Percentiles rank a stretch among this genome's conserved stretches.
Evolutionary conservation across 805 yeast species (phyloP).

Genomic region (Teunomyces gatunensis): DNA sequence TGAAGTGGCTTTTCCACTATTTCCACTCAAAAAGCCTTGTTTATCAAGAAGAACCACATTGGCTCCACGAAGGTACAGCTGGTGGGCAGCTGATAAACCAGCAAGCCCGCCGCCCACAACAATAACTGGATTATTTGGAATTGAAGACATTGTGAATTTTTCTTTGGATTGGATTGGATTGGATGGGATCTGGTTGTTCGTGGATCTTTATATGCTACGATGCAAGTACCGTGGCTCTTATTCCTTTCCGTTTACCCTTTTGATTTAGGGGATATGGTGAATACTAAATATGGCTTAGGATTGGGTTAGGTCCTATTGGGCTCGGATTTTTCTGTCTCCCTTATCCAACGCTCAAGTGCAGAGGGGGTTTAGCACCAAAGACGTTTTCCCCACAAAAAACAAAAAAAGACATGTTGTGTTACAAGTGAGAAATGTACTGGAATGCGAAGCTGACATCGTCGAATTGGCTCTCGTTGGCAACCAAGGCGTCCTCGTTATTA

Average conservation of each 20-base stretch:
- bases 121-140: constrained; percentile 41
- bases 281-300: background rate
- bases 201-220: background rate
- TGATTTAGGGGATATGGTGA: too few species aligned
- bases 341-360: background rate
- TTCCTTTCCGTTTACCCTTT: background rate
- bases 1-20: constrained; percentile 64
- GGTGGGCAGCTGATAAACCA: constrained; percentile 62
- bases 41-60: constrained; percentile 56
- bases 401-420: background rate
- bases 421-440: constrained; percentile 83
- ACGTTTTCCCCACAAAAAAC: background rate
- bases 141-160: background rate
- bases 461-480: constrained; percentile 68
- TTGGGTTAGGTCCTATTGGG: background rate
- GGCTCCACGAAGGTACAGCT: constrained; percentile 51
- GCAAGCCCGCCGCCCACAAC: constrained; percentile 68
- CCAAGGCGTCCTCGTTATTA: constrained; percentile 70
- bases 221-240: too few species aligned
- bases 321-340: background rate
- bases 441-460: constrained; percentile 81
- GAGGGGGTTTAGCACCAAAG: background rate
- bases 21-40: constrained; percentile 61
- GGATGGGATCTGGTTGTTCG: too few species aligned
- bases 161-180: background rate